Evolutionary conservation across 495 filamentous ascomycete species (phyloP).

Genomic region (Haplographium delicatum): DNA sequence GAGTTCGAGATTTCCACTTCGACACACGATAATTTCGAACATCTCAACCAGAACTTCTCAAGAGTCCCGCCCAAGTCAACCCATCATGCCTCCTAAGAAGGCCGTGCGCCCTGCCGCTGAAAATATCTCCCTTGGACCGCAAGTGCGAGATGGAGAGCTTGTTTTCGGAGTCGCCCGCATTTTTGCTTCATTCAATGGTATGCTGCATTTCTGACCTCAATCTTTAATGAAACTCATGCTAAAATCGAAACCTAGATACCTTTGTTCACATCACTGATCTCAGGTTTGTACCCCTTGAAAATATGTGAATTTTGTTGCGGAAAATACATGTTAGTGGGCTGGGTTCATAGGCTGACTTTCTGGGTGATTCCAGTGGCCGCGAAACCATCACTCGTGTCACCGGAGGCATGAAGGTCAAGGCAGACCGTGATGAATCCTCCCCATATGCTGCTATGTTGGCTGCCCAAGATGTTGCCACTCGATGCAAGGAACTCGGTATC

Average conservation of each 20-base stretch:
- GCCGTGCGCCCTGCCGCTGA: slow-evolving; percentile 70
- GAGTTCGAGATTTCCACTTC: slow-evolving; percentile 2
- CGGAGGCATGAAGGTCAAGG: slow-evolving; percentile 99
- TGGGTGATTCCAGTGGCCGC: slow-evolving; percentile 81
- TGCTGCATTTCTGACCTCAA: neutral
- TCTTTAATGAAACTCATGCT: neutral
- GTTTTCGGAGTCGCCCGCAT: slow-evolving; percentile 99
- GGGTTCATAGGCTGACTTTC: slow-evolving; percentile 49
- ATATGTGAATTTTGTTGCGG: slow-evolving; percentile 18
- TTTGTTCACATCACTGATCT: slow-evolving; percentile 99
- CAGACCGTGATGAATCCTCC: slow-evolving; percentile 98
- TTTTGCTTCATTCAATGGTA: slow-evolving; percentile 99
- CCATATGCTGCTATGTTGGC: slow-evolving; percentile 99
- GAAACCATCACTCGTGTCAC: slow-evolving; percentile 99
- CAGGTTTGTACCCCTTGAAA: slow-evolving; percentile 56
- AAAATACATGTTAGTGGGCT: slow-evolving; percentile 17
- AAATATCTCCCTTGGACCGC: slow-evolving; percentile 97
- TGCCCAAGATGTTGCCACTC: slow-evolving; percentile 86
- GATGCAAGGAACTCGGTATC: slow-evolving; percentile 99
- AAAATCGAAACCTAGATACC: slow-evolving; percentile 61
- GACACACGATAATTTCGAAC: slow-evolving; percentile 8
- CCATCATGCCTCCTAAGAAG: slow-evolving; percentile 82
- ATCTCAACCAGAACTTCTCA: too few species aligned
- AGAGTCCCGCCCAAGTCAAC: too few species aligned
- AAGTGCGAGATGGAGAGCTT: slow-evolving; percentile 62